These are phyloP conservation scores for Penicillium samsonianum DNA, from an alignment of 495 filamentous ascomycete genomes.

Conservation along the genomic window DNA sequence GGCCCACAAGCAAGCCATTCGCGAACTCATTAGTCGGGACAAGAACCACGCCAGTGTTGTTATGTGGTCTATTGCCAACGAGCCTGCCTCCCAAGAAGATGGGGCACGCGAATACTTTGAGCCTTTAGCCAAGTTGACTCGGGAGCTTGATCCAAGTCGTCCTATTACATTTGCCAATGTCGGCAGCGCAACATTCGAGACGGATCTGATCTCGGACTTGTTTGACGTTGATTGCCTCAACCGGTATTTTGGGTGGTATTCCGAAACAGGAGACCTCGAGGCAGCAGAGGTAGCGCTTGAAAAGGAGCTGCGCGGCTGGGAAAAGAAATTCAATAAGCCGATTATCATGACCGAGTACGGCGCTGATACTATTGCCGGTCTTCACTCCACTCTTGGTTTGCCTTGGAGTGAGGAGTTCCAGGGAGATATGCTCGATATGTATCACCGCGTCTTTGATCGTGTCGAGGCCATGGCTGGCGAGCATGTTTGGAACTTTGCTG, in stretches of 20 bases:
- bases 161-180: conserved; percentile 12
- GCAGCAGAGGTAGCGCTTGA: conserved; percentile 4
- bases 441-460: conserved; percentile 17
- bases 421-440: conserved; percentile 13
- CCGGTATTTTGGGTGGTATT: conserved; percentile 13
- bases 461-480: conserved; percentile 15
- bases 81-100: conserved; percentile 3
- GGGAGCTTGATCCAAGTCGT: conserved; percentile 2
- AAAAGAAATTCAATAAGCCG: conserved; percentile 13
- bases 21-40: conserved; percentile 6
- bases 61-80: conserved; percentile 14
- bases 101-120: conserved; percentile 10
- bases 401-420: conserved; percentile 20
- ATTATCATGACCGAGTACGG: conserved; percentile 21
- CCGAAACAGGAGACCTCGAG: conserved; percentile 4
- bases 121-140: conserved; percentile 6
- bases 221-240: conserved; percentile 8
- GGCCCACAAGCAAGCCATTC: background rate
- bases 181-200: background rate
- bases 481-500: conserved; percentile 20
- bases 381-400: conserved; percentile 8
- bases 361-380: conserved; percentile 14
- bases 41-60: conserved; percentile 11
- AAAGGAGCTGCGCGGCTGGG: conserved; percentile 7
- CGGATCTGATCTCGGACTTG: conserved; percentile 1